These are phyloP conservation scores for Boletus vinaceobasis DNA, from an alignment of 768 basidiomycete species.

Conservation along the genomic window DNA sequence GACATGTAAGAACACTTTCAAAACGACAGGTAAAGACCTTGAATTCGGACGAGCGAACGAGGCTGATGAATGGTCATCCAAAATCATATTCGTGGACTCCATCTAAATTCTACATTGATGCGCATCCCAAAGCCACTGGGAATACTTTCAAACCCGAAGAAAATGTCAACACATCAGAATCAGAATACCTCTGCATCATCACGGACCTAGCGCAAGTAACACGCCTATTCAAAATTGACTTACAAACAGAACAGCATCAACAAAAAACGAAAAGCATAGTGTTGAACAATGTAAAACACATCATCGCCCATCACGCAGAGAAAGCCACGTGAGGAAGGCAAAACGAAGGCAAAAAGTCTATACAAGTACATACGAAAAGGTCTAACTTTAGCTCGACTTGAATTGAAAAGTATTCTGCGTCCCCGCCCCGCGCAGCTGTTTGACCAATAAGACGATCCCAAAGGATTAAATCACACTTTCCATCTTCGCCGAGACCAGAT, in stretches of 20 bases:
- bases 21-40: not conserved
- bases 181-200: not conserved
- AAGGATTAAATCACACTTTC: conserved; percentile 13
- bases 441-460: conserved; percentile 32
- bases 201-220: conserved; percentile 3
- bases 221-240: not conserved
- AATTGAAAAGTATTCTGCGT: conserved; percentile 19
- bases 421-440: conserved; percentile 22
- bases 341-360: not conserved
- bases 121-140: not conserved
- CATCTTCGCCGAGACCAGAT: conserved; percentile 19
- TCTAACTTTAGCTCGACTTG: conserved; percentile 5
- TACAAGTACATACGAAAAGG: not conserved
- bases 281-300: not conserved
- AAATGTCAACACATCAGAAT: not conserved
- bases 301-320: not conserved
- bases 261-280: conserved; percentile 6
- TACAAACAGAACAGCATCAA: conserved; percentile 4
- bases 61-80: not conserved
- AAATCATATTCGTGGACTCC: not conserved
- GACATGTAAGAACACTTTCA: too few species aligned
- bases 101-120: not conserved
- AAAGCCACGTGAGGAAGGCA: not conserved
- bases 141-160: not conserved
- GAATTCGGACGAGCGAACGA: not conserved